A percentile compares a stretch with the other conserved stretches of the same genome.
phyloP scores from a whole-genome alignment of 805 yeast species.

The Metschnikowia baotianmanensis region DNA sequence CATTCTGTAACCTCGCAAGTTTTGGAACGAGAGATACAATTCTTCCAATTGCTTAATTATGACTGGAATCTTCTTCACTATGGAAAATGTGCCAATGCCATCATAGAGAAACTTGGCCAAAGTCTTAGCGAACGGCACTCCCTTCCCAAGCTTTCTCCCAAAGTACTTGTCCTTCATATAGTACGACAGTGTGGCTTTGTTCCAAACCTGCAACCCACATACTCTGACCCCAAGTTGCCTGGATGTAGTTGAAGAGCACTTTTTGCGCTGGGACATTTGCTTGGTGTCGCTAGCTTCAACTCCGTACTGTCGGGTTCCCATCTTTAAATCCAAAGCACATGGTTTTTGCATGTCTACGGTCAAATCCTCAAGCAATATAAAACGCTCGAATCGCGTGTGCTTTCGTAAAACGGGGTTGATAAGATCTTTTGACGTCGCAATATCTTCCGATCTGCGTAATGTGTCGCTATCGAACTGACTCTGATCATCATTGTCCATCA shows the following conservation, averaged over 20 bases:
- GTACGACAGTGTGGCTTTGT: constrained; percentile 30
- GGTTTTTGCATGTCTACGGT: constrained; percentile 81
- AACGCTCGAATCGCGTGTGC: constrained; percentile 67
- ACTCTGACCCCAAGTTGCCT: constrained; percentile 82
- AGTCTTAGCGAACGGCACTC: constrained; percentile 73
- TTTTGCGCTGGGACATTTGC: constrained; percentile 72
- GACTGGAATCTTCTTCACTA: constrained; percentile 63
- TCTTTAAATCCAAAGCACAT: constrained; percentile 89
- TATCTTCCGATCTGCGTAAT: not conserved
- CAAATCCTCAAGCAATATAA: constrained; percentile 84
- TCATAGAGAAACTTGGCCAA: constrained; percentile 77
- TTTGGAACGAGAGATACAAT: constrained; percentile 51
- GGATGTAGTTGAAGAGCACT: constrained; percentile 81
- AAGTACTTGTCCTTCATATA: constrained; percentile 85
- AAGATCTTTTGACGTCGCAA: constrained; percentile 1
- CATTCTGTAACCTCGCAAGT: constrained; percentile 73
- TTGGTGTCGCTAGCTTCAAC: constrained; percentile 79
- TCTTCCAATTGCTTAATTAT: constrained; percentile 60
- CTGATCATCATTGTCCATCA: constrained; percentile 44
- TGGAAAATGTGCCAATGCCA: constrained; percentile 57
- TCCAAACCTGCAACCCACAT: constrained; percentile 77
- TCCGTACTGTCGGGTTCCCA: constrained; percentile 99
- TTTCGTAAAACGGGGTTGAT: constrained; percentile 26
- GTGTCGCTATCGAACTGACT: constrained; percentile 12
- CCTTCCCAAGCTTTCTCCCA: constrained; percentile 74